These are phyloP conservation scores for Pinus taeda DNA, from an alignment of 75 land plant genomes.

Conservation along the genomic window DNA sequence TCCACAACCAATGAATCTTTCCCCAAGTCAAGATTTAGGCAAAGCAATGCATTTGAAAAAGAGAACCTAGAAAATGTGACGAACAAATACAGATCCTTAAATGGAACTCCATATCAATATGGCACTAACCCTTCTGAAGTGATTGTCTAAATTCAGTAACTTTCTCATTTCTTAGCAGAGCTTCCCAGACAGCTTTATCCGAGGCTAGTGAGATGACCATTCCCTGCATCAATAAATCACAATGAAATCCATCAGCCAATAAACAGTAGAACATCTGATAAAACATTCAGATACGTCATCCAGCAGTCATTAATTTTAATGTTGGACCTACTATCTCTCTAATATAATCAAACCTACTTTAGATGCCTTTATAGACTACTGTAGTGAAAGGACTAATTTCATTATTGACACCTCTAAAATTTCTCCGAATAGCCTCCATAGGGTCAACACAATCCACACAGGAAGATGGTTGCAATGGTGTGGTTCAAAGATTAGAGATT, in stretches of 20 bases:
- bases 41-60: not conserved
- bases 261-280: not conserved
- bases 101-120: not conserved
- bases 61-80: not conserved
- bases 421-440: not conserved
- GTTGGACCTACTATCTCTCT: not conserved
- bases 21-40: not conserved
- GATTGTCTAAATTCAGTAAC: slow-evolving; percentile 24
- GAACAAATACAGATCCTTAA: not conserved
- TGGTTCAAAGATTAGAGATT: not conserved
- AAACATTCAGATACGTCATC: not conserved
- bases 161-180: slow-evolving; percentile 26
- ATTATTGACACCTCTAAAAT: not conserved
- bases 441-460: not conserved
- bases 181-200: slow-evolving; percentile 25
- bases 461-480: not conserved
- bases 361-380: not conserved
- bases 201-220: slow-evolving; percentile 26
- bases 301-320: not conserved
- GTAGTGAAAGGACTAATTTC: not conserved
- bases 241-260: not conserved
- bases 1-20: not conserved
- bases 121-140: slow-evolving; percentile 7
- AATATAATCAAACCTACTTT: not conserved
- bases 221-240: slow-evolving; percentile 12